Evolutionary conservation across 768 basidiomycete species (phyloP), one percentile per base, ranked within the genome.

Genomic region (Collybia sp.): DNA sequence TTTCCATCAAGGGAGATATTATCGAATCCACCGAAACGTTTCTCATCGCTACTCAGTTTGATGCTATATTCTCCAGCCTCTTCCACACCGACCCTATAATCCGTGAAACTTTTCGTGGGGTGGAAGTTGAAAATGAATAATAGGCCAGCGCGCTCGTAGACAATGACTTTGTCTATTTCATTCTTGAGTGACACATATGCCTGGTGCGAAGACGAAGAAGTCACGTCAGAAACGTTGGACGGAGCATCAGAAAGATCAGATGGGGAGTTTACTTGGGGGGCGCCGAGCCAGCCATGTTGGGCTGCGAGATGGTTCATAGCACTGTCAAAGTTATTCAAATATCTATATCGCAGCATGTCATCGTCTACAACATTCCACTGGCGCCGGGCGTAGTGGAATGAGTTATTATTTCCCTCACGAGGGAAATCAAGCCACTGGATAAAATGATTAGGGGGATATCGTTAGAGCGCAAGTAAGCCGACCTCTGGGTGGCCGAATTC

Each of bases 401-500:
- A 96, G 66, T 93, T 90, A 62, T 81, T 78, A 61, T 99, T 99
- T 15, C 96, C 96, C 55, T 82, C 90, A 25, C 96, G 88, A 35
- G 96, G 96, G 69, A 99, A 99, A 66, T 99, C 96, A 57, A 99
- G 91, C 96, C 96, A 99, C 83, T 92, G 36, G 3, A 32, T 37
- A n/a, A 13, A 32, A 25, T 40, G 6, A 34, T 56, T 33, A 51
- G 40, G 42, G 18, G 45, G 12, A 44, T 32, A 18, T 39, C 6
- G 12, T 5, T 12, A 6, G 2, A 15, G 43, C 16, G 33, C 36
- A 33, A n/a, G 37, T 3, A 40, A 16, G 60, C 71, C 39, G 50
- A 85, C 92, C 72, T 99, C 95, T 10, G 95, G 95, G 63, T 99
- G 95, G 36, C 95, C 95, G 59, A 99, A 99, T 60, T 99, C 95